phyloP scores from a whole-genome alignment of 345 rosid genomes.

The Euphorbia peplus region DNA sequence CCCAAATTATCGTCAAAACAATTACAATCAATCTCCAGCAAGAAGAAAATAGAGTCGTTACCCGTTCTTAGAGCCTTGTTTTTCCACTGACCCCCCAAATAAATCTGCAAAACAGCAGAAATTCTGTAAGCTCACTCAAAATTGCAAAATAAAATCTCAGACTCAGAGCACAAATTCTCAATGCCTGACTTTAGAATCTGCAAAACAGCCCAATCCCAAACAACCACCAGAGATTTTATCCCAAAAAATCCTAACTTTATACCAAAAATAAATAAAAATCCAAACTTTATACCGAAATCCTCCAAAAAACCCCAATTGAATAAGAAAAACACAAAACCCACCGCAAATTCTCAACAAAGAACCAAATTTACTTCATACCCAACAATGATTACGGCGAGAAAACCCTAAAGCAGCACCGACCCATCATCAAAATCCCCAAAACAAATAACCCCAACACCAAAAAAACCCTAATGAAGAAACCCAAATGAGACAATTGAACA shows the following conservation, averaged over 20 bases:
- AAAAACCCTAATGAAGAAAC: slow-evolving; percentile 5
- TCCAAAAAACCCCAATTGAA: slow-evolving; percentile 23
- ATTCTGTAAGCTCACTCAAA: slow-evolving; percentile 11
- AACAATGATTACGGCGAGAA: slow-evolving; percentile 17
- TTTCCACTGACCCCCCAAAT: slow-evolving; percentile 17
- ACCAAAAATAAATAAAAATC: no score
- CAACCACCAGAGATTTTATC: slow-evolving; percentile 13
- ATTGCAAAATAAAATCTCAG: neutral
- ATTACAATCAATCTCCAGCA: slow-evolving; percentile 7
- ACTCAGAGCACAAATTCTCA: neutral
- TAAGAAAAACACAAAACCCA: slow-evolving; percentile 17
- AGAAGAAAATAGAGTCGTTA: slow-evolving; percentile 2
- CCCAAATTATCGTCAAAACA: slow-evolving; percentile 4
- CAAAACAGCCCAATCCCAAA: slow-evolving; percentile 5
- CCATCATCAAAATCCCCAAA: slow-evolving; percentile 21
- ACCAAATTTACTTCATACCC: slow-evolving; percentile 22
- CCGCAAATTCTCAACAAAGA: slow-evolving; percentile 12
- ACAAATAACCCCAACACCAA: slow-evolving; percentile 16
- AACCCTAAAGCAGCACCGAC: slow-evolving; percentile 27
- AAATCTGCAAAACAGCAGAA: slow-evolving; percentile 18
- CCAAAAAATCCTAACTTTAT: slow-evolving; percentile 11
- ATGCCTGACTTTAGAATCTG: slow-evolving; percentile 13
- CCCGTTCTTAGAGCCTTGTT: slow-evolving; percentile 17
- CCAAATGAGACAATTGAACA: neutral
- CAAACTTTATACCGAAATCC: slow-evolving; percentile 21